Conservation (phyloP, 2,329 filamentous ascomycete species). For the Diplodia scrobiculata region DNA sequence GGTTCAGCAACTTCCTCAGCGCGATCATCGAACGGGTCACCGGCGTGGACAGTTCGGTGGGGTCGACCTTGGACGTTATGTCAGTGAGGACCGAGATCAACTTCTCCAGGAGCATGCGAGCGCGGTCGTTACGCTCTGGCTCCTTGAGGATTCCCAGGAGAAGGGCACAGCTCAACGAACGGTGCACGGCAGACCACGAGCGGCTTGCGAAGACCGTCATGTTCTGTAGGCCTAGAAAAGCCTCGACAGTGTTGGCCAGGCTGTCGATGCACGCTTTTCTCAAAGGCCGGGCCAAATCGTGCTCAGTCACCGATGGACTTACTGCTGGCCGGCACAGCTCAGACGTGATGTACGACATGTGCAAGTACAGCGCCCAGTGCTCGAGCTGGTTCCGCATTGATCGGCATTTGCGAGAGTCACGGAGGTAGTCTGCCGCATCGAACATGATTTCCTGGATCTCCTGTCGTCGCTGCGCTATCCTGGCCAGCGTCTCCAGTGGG, state of each 20-base stretch:
- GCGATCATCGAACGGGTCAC: constrained; percentile 52
- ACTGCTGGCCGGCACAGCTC: constrained; percentile 64
- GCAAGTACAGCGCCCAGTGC: constrained; percentile 62
- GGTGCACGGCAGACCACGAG: constrained; percentile 50
- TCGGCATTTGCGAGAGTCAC: constrained; percentile 55
- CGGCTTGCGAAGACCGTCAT: constrained; percentile 51
- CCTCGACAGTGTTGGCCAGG: constrained; percentile 60
- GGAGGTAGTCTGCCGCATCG: constrained; percentile 60
- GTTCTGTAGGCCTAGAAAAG: constrained; percentile 61
- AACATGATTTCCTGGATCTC: constrained; percentile 60
- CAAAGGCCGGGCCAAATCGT: constrained; percentile 52
- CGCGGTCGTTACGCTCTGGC: constrained; percentile 49
- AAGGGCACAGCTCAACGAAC: constrained; percentile 49
- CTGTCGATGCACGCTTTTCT: constrained; percentile 59
- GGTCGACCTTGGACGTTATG: constrained; percentile 52
- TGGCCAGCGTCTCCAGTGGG: constrained; percentile 56
- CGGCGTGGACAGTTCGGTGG: constrained; percentile 52
- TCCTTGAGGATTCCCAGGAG: constrained; percentile 56
- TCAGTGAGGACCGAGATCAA: constrained; percentile 52
- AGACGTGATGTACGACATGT: constrained; percentile 64
- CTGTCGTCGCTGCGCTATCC: constrained; percentile 60
- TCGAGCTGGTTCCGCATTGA: constrained; percentile 59
- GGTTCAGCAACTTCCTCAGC: constrained; percentile 48
- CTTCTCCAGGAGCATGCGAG: constrained; percentile 49
- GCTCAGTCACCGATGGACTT: constrained; percentile 53